phyloP scores from a whole-genome alignment of 768 basidiomycete species.

The Tubosaeta brunneosetosa region DNA sequence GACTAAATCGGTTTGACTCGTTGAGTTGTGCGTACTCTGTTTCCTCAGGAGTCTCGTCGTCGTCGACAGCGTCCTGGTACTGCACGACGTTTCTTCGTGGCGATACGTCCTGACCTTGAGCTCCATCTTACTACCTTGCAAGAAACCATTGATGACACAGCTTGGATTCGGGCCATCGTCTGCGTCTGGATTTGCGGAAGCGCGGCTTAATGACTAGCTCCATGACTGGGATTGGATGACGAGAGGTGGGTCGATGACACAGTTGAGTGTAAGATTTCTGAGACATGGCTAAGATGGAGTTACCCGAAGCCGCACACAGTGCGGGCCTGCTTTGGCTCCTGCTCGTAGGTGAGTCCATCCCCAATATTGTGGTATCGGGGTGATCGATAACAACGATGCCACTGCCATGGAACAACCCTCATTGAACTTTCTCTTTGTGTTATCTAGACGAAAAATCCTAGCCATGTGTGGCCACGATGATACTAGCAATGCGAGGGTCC shows the following conservation, averaged over 20 bases:
- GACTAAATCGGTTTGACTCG: too few relatives aligned
- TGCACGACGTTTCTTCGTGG: too few relatives aligned
- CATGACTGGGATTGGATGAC: slow-evolving; percentile 92
- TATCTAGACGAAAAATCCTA: too few relatives aligned
- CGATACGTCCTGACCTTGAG: too few relatives aligned
- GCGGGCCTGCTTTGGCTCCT: slow-evolving; percentile 87
- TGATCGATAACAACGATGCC: slow-evolving; percentile 29
- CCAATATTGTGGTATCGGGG: slow-evolving; percentile 35
- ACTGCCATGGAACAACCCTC: slow-evolving; percentile 22
- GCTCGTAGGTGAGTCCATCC: slow-evolving; percentile 76
- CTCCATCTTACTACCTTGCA: too few relatives aligned
- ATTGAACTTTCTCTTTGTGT: too few relatives aligned
- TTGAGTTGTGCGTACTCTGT: too few relatives aligned
- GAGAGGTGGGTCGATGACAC: slow-evolving; percentile 94
- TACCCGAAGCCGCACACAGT: slow-evolving; percentile 80
- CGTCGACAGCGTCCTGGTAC: too few relatives aligned
- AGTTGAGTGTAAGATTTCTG: slow-evolving; percentile 37
- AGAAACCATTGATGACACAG: slow-evolving; percentile 41
- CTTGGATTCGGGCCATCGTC: slow-evolving; percentile 33
- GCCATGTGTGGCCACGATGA: too few relatives aligned
- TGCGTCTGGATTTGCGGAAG: slow-evolving; percentile 25
- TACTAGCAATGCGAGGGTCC: too few relatives aligned
- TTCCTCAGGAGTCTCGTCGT: too few relatives aligned
- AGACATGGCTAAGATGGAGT: slow-evolving; percentile 1
- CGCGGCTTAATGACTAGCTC: slow-evolving; percentile 47